These are phyloP conservation scores for Metschnikowia cubensis DNA, from an alignment of 805 yeast species.

Conservation along the genomic window DNA sequence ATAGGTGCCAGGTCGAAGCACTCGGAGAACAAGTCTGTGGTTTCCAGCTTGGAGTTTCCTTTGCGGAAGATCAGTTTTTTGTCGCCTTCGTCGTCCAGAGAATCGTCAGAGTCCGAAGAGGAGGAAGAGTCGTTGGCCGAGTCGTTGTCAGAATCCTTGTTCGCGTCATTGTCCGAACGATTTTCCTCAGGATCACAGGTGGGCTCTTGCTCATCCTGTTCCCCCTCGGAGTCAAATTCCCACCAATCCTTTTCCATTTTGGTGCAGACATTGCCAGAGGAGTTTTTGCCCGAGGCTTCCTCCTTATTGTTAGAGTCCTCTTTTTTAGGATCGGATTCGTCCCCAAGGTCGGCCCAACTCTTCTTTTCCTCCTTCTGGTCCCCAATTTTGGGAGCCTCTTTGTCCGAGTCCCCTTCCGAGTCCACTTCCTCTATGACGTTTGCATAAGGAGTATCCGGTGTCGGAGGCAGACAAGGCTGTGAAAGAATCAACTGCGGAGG, in stretches of 20 bases:
- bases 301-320: too few species aligned
- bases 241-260: slow-evolving; percentile 6
- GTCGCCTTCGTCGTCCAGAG: background rate
- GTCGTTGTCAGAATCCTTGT: background rate
- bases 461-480: too few species aligned
- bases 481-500: too few species aligned
- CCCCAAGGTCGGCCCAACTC: too few species aligned
- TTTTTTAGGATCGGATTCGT: too few species aligned
- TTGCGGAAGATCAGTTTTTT: slow-evolving; percentile 1
- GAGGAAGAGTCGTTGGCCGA: background rate
- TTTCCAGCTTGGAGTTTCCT: background rate
- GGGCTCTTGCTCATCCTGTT: background rate
- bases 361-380: too few species aligned
- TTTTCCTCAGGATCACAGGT: background rate
- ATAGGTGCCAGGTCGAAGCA: background rate
- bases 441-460: too few species aligned
- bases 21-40: slow-evolving; percentile 1
- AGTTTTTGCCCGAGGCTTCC: too few species aligned
- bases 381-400: too few species aligned
- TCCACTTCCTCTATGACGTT: too few species aligned
- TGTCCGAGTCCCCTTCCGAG: too few species aligned
- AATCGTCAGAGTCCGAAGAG: slow-evolving; percentile 7
- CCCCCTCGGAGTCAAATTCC: slow-evolving; percentile 9
- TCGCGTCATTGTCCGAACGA: background rate
- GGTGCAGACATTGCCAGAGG: slow-evolving; percentile 6